Base-by-base conservation (phyloP, 352 stramenopile species). In the Phytopythium aichiense region DNA sequence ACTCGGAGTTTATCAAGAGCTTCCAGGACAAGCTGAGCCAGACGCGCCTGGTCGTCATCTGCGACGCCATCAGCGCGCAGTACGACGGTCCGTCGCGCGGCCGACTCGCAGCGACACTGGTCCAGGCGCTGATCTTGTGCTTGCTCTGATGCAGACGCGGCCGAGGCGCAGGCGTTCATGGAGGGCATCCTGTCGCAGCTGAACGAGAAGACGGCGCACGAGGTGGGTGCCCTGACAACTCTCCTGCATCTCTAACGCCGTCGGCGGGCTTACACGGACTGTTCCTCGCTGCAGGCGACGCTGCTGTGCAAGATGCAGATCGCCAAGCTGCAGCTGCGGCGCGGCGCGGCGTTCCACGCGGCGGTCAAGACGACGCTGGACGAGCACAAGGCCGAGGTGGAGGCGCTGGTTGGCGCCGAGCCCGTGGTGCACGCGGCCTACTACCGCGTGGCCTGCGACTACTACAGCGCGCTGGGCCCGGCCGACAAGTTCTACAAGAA, bases 21-120 rank as follows among this genome's bases (percentile, higher is more conserved):
- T 96, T 99, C 66, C 93, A 98, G 67, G 88, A 91, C 64, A 98
- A 98, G 69, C 73, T 99, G 28, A 99, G 99, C 84, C 89, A 97
- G 69, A 94, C 99, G 60, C 84, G 83, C 25, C 76, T 98, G 42
- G 91, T 97, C 16, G 72, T 82, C 52, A 98, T 99, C 63, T 96
- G 94, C 48, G 87, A 81, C n/a, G 75, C 92, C 53, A 96, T 98
- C 60, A 93, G 89, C 58, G 49, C 71, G 30, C 86, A 91, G 55
- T 88, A 79, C 46, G 69, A 74, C 46, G 77, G 77, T 89, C 1
- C 33, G 52, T 43, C 8, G 18, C 15, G 23, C 4, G 23, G 37
- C 16, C 11, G 11, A 2, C 12, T 42, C 16, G 16, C 11, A 42
- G 37, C 37, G 18, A 11, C 7, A 42, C 9, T 15, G 37, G 18